Base-by-base conservation (phyloP, 192 early-diverging fungal species). In the Coemansia sp. region DNA sequence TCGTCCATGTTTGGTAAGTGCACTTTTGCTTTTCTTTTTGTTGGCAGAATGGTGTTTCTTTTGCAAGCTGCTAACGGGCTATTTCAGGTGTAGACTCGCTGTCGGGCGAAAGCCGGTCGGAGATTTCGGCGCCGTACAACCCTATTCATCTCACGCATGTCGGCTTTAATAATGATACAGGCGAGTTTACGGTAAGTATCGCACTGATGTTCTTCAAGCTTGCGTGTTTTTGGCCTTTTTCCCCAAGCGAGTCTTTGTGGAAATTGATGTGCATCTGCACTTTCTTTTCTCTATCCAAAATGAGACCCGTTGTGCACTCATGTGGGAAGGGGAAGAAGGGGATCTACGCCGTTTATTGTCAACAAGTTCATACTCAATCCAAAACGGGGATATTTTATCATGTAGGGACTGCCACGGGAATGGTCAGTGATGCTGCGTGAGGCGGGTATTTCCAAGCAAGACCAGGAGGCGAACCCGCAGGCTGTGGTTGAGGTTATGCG, bases 131-230 rank as follows among this genome's bases (percentile, higher is more conserved):
- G 22, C 97, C 97, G 3, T 98, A 93, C 80, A 97, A 97, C 70
- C 91, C 97, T 15, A 90, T 96, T 41, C 97, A 98, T 82, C 84
- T 98, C 47, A 97, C 95, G 21, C 97, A 98, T 73, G 97, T 98
- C 50, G 97, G 97, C 6, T 98, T 93, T 74, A 95, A 98, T 74
- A 89, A 91, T 62, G 94, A 94, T 57, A 96, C 94, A 38, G 95
- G 94, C 41, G 94, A 98, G 84, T 94, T 94, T 62, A 92, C 91
- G 37, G 89, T 90, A 83, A 64, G 85, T 83, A 24, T 37, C 60
- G 32, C 41, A 45, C 41, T n/a, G n/a, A n/a, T 17, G 24, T n/a
- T 48, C 5, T 45, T 57, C 19, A 2, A 39, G 2, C 19, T 39
- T 24, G 15, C 15, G 17, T 45, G n/a, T n/a, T 24, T 12, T 21